Conservation (phyloP, 441 rosid genomes). For the Jatropha podagrica region DNA sequence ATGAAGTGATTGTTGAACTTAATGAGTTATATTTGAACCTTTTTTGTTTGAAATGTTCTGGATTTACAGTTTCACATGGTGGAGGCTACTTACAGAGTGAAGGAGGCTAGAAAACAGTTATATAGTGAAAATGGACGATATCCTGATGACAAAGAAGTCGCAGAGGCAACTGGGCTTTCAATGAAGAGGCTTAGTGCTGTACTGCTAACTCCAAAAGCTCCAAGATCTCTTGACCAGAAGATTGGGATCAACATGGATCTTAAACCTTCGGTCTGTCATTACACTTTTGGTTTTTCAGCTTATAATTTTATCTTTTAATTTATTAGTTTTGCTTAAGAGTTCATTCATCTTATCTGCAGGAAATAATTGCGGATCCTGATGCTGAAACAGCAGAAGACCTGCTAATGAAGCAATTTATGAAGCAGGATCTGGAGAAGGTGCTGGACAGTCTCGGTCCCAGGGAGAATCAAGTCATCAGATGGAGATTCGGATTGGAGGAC, state of each 20-base stretch:
- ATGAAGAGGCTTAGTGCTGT: conserved; percentile 82
- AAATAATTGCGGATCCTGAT: conserved; percentile 72
- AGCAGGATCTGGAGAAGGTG: conserved; percentile 68
- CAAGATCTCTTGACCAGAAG: conserved; percentile 87
- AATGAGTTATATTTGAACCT: neutral
- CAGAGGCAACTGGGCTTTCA: conserved; percentile 81
- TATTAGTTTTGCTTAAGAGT: neutral
- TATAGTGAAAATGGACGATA: conserved; percentile 63
- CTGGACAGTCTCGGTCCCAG: conserved; percentile 63
- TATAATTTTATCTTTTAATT: neutral
- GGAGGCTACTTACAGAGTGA: conserved; percentile 84
- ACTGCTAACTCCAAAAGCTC: conserved; percentile 70
- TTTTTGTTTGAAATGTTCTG: conserved; percentile 13
- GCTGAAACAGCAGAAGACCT: conserved; percentile 69
- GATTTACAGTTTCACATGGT: conserved; percentile 81
- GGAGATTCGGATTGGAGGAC: conserved; percentile 90
- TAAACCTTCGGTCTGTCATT: conserved; percentile 63
- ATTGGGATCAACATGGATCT: conserved; percentile 65
- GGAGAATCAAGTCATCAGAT: conserved; percentile 79
- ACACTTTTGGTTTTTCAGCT: neutral
- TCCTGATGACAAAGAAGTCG: conserved; percentile 81
- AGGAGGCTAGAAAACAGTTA: conserved; percentile 78
- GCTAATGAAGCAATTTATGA: conserved; percentile 74
- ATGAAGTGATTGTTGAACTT: neutral
- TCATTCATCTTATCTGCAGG: conserved; percentile 42